Evolutionary conservation across 495 filamentous ascomycete genomes (phyloP), one percentile per base, ranked within the genome.

Genomic region (Penicillium cinerascens): DNA sequence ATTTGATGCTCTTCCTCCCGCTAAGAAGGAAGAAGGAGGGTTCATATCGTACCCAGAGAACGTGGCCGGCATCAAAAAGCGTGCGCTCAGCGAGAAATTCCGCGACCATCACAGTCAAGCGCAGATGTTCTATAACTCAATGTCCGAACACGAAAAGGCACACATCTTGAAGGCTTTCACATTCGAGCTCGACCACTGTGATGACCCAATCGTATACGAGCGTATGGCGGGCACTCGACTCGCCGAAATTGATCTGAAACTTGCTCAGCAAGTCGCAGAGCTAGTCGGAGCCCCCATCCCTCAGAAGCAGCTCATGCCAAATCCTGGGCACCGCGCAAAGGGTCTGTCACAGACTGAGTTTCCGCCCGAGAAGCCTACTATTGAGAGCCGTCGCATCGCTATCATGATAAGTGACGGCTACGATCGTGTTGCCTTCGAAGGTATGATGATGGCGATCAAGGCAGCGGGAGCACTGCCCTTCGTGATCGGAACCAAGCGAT

Each of bases 151-250:
- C 35, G 92, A 96, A 67, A 86, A 90, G 65, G 52, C 65, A 8
- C 89, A 95, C 67, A 61, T 93, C 3, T 70, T 77, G 22, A 78
- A 77, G 41, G 88, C 91, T 0, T 78, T 95, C 38, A 72, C 77
- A 3, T 96, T 95, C 65, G 91, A 96, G 70, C 81, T 96, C 8
- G 87, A 91, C 59, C 91, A 95, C 69, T 95, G 91, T 66, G 89
- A 95, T 41, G 90, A 96, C 44, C 85, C 86, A 0, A 61, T 87
- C 20, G 90, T 96, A 16, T 95, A 92, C 61, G 74, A 82, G 47
- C 80, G 86, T 36, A 2, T 36, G 2, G 33, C 33, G 3, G 33
- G 33, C 3, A 11, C 9, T n/a, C 2, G 33, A 36, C 33, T 36
- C 10, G 33, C 33, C 33, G 33, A 36, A n/a, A 36, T 36, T 36